Evolutionary conservation across 169 alveolate species (phyloP).

Genomic region (Plasmodium relictum): DNA sequence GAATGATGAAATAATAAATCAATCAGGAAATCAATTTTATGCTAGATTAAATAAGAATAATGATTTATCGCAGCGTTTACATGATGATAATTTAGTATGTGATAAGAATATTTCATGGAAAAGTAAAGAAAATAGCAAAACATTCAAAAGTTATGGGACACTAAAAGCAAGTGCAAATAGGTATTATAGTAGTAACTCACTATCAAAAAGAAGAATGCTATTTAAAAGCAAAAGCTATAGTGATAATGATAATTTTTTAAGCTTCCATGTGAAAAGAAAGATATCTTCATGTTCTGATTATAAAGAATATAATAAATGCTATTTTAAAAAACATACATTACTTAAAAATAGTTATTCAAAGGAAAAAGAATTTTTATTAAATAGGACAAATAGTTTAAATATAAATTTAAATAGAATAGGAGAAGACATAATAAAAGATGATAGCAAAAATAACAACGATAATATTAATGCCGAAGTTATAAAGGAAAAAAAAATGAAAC

Average conservation of each 20-base stretch:
- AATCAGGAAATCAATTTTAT: not conserved
- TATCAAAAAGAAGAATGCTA: conserved; percentile 1
- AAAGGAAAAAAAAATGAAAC: not conserved
- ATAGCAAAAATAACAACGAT: not conserved
- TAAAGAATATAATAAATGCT: conserved; percentile 4
- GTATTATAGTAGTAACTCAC: not conserved
- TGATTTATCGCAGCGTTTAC: not conserved
- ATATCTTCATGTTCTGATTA: conserved; percentile 34
- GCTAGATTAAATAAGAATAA: not conserved
- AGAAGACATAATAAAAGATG: not conserved
- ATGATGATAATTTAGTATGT: not conserved
- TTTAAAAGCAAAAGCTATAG: conserved; percentile 51
- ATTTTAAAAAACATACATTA: not conserved
- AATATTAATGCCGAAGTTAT: not conserved
- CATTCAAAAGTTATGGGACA: not conserved
- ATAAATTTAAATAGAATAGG: conserved; percentile 11
- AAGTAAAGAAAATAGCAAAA: not conserved
- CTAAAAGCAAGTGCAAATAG: conserved; percentile 2
- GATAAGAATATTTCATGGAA: not conserved
- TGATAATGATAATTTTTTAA: conserved; percentile 36
- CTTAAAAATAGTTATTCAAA: conserved; percentile 6
- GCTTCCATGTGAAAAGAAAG: conserved; percentile 22
- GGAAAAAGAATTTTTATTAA: conserved; percentile 39
- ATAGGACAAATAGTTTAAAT: conserved; percentile 51
- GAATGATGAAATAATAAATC: not conserved